Percentiles rank a stretch among this genome's conserved stretches.
These are phyloP conservation scores for Vinca minor DNA, from an alignment of 257 asterid genomes.

Conservation along the genomic window DNA sequence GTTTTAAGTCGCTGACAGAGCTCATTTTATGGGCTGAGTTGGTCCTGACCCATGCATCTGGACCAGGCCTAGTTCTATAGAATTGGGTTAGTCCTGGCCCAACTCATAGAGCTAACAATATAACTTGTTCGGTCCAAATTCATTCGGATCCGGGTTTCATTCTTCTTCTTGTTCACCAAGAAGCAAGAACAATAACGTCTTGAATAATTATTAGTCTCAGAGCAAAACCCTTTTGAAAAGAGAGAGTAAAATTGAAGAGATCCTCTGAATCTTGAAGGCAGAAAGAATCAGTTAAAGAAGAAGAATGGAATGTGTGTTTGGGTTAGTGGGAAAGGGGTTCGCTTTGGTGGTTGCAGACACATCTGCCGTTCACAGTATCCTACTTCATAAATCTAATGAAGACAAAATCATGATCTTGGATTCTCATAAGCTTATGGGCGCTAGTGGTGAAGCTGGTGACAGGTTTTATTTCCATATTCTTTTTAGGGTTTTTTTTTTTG, in stretches of 20 bases:
- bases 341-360: slow-evolving; percentile 87
- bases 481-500: neutral
- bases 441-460: slow-evolving; percentile 96
- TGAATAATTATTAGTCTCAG: no score
- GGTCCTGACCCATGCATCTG: no score
- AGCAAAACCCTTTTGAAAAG: neutral
- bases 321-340: slow-evolving; percentile 76
- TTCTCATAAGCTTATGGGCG: slow-evolving; percentile 94
- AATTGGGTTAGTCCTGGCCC: no score
- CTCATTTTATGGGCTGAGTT: no score
- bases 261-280: neutral
- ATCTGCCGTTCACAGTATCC: slow-evolving; percentile 92
- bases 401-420: slow-evolving; percentile 90
- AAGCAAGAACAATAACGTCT: no score
- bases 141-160: neutral
- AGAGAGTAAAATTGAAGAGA: no score
- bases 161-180: slow-evolving; percentile 65
- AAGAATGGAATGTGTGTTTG: slow-evolving; percentile 88
- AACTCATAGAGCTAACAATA: no score
- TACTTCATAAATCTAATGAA: slow-evolving; percentile 90
- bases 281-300: slow-evolving; percentile 12
- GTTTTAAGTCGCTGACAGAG: no score
- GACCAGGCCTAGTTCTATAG: no score
- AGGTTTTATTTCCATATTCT: slow-evolving; percentile 35
- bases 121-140: no score